These are phyloP conservation scores for Pseudotulostoma volvatum DNA, from an alignment of 495 filamentous ascomycete species.

Conservation along the genomic window DNA sequence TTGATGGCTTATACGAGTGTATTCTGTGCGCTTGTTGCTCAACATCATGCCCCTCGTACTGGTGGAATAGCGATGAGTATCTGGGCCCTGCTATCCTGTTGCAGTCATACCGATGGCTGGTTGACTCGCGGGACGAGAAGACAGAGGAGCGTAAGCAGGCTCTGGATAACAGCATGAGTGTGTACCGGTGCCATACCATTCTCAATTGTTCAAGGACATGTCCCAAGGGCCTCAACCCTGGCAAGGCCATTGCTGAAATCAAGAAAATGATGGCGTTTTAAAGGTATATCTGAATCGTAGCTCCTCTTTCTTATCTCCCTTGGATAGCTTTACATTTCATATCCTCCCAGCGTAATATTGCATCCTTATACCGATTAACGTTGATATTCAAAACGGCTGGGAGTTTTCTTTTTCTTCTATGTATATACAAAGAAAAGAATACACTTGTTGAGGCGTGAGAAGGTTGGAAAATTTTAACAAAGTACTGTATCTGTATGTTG, in stretches of 20 bases:
- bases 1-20: constrained; percentile 97
- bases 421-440: too few species aligned
- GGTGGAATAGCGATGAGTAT: constrained; percentile 99
- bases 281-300: too few species aligned
- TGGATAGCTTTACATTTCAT: too few species aligned
- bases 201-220: constrained; percentile 94
- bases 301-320: too few species aligned
- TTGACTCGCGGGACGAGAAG: constrained; percentile 80
- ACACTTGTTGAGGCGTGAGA: too few species aligned
- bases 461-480: too few species aligned
- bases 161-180: constrained; percentile 93
- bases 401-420: too few species aligned
- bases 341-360: too few species aligned
- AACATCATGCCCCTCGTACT: constrained; percentile 95
- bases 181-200: constrained; percentile 98
- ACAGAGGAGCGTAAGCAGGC: constrained; percentile 72
- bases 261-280: constrained; percentile 87
- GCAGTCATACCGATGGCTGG: constrained; percentile 93
- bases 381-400: too few species aligned
- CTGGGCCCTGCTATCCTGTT: constrained; percentile 90
- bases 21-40: constrained; percentile 99
- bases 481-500: too few species aligned
- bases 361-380: too few species aligned
- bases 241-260: constrained; percentile 85
- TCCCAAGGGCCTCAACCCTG: constrained; percentile 96